phyloP scores from a whole-genome alignment of 768 basidiomycete genomes.

The Asterophora parasitica region DNA sequence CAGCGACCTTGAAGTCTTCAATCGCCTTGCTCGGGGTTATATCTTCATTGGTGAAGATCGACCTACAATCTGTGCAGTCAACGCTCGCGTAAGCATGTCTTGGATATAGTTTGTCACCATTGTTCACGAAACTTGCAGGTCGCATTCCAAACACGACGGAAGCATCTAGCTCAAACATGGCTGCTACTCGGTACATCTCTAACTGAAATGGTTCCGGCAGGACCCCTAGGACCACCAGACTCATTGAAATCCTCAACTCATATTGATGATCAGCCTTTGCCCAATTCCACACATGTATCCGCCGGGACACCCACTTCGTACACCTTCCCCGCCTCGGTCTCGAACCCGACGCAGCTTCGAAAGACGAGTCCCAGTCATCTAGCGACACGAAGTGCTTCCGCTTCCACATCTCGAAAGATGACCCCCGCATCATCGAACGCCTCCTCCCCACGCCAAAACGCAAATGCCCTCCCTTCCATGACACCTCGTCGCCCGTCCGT shows the following conservation, averaged over 20 bases:
- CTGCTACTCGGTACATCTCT: conserved; percentile 55
- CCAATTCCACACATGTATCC: conserved; percentile 38
- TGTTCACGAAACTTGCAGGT: conserved; percentile 29
- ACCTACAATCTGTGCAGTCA: conserved; percentile 46
- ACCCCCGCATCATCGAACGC: conserved; percentile 57
- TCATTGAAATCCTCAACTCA: conserved; percentile 9
- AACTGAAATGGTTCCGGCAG: conserved; percentile 39
- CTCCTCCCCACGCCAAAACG: conserved; percentile 48
- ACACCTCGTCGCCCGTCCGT: conserved; percentile 38
- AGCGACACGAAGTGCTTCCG: conserved; percentile 26
- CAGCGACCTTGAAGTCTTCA: conserved; percentile 47
- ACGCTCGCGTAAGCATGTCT: conserved; percentile 43
- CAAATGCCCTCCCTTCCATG: conserved; percentile 39
- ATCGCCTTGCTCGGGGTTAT: conserved; percentile 60
- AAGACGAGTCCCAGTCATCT: conserved; percentile 24
- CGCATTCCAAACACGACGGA: conserved; percentile 55
- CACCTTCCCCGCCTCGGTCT: conserved; percentile 20
- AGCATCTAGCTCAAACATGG: conserved; percentile 63
- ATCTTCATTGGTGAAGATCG: conserved; percentile 46
- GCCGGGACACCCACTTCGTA: conserved; percentile 28
- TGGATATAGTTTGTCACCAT: background rate
- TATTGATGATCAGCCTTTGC: conserved; percentile 11
- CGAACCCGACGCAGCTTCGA: conserved; percentile 14
- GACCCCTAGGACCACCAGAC: conserved; percentile 22
- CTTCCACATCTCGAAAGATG: conserved; percentile 39